Percentiles rank a stretch among this genome's conserved stretches.
Conservation (phyloP, 495 filamentous ascomycete species). For the Penicillium subrubescens region DNA sequence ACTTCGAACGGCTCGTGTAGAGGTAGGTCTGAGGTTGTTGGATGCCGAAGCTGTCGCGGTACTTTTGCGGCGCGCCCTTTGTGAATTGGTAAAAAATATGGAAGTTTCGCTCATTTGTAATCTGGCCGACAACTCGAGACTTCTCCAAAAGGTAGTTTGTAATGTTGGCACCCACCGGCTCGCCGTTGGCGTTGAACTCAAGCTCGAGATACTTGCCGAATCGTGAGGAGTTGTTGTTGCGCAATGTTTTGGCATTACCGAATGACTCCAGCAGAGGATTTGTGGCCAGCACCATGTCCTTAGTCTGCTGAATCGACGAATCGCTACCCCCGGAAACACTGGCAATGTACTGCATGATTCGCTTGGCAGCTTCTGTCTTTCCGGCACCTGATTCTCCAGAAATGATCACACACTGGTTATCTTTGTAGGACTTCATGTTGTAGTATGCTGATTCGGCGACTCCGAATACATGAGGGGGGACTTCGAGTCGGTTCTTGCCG, state of each 20-base stretch:
- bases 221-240: constrained; percentile 98
- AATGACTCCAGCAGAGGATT: constrained; percentile 98
- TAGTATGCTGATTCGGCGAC: constrained; percentile 97
- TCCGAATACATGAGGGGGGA: constrained; percentile 95
- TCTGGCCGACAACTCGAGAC: constrained; percentile 93
- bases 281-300: constrained; percentile 98
- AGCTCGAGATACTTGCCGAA: constrained; percentile 99
- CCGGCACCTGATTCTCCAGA: constrained; percentile 98
- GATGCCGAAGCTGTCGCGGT: constrained; percentile 82
- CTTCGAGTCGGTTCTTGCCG: constrained; percentile 95
- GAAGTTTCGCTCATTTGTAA: constrained; percentile 94
- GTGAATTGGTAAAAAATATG: constrained; percentile 99
- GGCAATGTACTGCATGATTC: constrained; percentile 99
- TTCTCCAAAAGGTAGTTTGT: constrained; percentile 98
- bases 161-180: constrained; percentile 95
- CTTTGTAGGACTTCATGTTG: constrained; percentile 99
- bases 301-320: constrained; percentile 94
- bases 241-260: constrained; percentile 94
- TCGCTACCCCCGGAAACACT: constrained; percentile 88
- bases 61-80: constrained; percentile 85
- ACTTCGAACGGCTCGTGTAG: constrained; percentile 95
- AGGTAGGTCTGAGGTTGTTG: constrained; percentile 90
- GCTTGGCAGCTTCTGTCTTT: constrained; percentile 99
- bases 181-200: constrained; percentile 91
- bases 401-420: constrained; percentile 99